These are phyloP conservation scores for Lyophyllum shimeji DNA, from an alignment of 768 basidiomycete species.

Conservation along the genomic window DNA sequence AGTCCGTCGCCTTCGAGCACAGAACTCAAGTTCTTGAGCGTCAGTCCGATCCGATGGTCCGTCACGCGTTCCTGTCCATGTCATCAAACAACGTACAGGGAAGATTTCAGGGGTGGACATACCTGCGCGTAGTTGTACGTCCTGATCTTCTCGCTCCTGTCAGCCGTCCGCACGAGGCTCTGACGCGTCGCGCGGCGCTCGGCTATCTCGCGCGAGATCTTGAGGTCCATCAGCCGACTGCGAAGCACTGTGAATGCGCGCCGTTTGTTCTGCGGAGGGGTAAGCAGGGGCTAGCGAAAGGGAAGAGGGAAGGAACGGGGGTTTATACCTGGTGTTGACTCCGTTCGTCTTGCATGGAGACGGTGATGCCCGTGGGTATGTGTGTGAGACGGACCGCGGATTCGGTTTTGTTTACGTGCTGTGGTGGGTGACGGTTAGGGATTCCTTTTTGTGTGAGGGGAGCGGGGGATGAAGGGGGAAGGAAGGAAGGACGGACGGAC, in stretches of 20 bases:
- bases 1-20: conserved; percentile 70
- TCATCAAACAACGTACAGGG: not conserved
- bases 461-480: not conserved
- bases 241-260: conserved; percentile 90
- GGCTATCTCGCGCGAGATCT: conserved; percentile 67
- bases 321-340: conserved; percentile 95
- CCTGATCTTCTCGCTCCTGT: conserved; percentile 91
- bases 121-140: conserved; percentile 95
- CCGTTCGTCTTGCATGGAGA: conserved; percentile 98
- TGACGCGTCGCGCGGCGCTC: conserved; percentile 68
- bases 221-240: conserved; percentile 81
- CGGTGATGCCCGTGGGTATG: conserved; percentile 87
- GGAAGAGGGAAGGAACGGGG: conserved; percentile 8
- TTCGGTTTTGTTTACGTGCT: conserved; percentile 99
- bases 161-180: conserved; percentile 76
- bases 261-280: conserved; percentile 72
- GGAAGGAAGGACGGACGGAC: conserved; percentile 35
- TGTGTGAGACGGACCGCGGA: conserved; percentile 96
- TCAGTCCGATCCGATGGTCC: conserved; percentile 85
- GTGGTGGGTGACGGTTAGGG: conserved; percentile 1
- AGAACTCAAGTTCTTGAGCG: conserved; percentile 62
- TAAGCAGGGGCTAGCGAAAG: not conserved
- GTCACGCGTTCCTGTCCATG: conserved; percentile 78
- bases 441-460: no score
- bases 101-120: conserved; percentile 6